Conservation (phyloP, 805 yeast genomes). For the Henningerozyma blattae region DNA sequence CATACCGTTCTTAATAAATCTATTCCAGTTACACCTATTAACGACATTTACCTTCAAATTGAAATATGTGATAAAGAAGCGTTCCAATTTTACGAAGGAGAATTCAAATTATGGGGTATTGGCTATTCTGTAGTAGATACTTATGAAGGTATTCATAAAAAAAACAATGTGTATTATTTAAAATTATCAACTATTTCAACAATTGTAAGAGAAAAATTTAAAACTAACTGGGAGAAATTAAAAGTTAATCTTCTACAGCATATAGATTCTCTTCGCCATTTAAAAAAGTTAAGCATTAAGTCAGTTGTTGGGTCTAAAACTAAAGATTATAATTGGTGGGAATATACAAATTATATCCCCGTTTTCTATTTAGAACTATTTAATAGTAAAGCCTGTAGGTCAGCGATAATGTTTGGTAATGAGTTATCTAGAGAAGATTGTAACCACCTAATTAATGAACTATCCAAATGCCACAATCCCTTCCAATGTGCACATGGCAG, state of each 20-base stretch:
- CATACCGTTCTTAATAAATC: conserved; percentile 15
- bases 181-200: conserved; percentile 34
- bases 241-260: conserved; percentile 32
- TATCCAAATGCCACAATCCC: conserved; percentile 44
- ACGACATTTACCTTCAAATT: conserved; percentile 9
- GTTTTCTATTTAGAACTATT: conserved; percentile 35
- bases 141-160: conserved; percentile 4
- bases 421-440: conserved; percentile 33
- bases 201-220: conserved; percentile 26
- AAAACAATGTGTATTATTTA: conserved; percentile 3
- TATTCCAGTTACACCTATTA: conserved; percentile 4
- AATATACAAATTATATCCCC: conserved; percentile 34
- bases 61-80: conserved; percentile 23
- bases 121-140: background rate
- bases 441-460: conserved; percentile 27
- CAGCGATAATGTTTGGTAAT: conserved; percentile 65
- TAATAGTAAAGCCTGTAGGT: conserved; percentile 54
- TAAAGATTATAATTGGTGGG: conserved; percentile 27
- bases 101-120: conserved; percentile 37
- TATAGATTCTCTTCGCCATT: conserved; percentile 29
- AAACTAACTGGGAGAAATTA: conserved; percentile 21
- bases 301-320: background rate
- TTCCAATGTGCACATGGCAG: conserved; percentile 83
- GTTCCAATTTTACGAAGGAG: conserved; percentile 18
- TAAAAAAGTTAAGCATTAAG: conserved; percentile 10